Evolutionary conservation across 257 asterid species (phyloP), one percentile per base, ranked within the genome.

Genomic region (Ilex asprella): DNA sequence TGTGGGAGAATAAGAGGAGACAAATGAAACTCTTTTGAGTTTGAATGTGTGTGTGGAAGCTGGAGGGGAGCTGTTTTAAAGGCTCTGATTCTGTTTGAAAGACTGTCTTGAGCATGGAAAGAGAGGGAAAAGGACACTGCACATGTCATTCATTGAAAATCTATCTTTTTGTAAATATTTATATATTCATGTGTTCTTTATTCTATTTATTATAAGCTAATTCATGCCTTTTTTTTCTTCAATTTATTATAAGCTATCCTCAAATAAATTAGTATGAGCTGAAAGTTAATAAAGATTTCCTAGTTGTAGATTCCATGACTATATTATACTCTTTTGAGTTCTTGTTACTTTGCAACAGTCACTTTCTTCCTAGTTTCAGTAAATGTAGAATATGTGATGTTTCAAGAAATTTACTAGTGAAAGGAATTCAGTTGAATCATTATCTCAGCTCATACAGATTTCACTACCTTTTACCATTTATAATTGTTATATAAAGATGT

Each of bases 31-130:
- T 56, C 5, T 10, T 63, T 51, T 46, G 62, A 59, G 39, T 44
- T 61, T 46, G 59, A 62, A 65, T 63, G 71, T 10, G 47, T 21
- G 11, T 46, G 68, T 41, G 53, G 35, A 27, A 58, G 52, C 21
- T 14, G 73, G 32, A 67, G 7, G 31, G 75, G 73, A 56, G 53
- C 31, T 68, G 58, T 75, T 76, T 61, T 80, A 82, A 71, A 78
- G 86, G 68, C 72, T 41, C 61, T 63, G 57, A 53, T 15, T 53
- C 15, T 10, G 13, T 44, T 44, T 44, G 50, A 21, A 21, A 21
- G 27, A 21, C 4, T 46, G 15, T 5, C 4, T 46, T 62, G 64
- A 41, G 7, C 32, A 46, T 39, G 66, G 62, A 35, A 43, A 60
- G 27, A 56, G 66, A 67, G 44, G 74, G 67, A 56, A 68, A 64